Conservation (phyloP, 768 basidiomycete genomes). For the Lentinula lateritia region DNA sequence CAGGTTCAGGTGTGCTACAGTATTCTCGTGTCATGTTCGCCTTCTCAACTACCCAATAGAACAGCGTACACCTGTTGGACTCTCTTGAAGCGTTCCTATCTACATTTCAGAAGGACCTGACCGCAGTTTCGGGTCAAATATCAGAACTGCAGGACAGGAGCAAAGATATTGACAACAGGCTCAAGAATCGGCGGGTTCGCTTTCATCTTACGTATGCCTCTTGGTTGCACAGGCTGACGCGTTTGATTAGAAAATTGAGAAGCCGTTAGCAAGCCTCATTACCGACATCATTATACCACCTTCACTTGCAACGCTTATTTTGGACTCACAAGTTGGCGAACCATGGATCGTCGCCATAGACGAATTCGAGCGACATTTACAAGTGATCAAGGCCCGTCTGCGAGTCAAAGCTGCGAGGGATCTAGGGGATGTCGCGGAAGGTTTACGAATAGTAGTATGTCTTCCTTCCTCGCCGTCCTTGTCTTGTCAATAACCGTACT, state of each 20-base stretch:
- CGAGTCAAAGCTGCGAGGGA: constrained; percentile 87
- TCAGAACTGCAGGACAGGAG: constrained; percentile 89
- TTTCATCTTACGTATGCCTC: not conserved
- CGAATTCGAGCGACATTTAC: constrained; percentile 76
- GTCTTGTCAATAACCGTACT: not conserved
- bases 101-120: constrained; percentile 92
- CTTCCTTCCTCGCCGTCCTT: not conserved
- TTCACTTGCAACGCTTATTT: constrained; percentile 61
- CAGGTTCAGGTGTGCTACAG: constrained; percentile 67
- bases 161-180: constrained; percentile 81
- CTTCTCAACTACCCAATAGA: constrained; percentile 37
- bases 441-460: constrained; percentile 81
- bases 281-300: constrained; percentile 83
- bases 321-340: constrained; percentile 83
- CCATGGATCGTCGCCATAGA: constrained; percentile 79
- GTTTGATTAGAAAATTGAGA: constrained; percentile 74
- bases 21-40: not conserved
- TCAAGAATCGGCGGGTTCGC: constrained; percentile 79
- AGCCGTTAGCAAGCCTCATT: constrained; percentile 76
- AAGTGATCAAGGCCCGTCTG: constrained; percentile 61
- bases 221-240: not conserved
- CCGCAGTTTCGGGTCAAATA: constrained; percentile 94
- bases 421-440: constrained; percentile 78
- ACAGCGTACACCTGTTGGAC: constrained; percentile 79
- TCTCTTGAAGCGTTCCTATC: constrained; percentile 89